phyloP scores from a whole-genome alignment of 1,139 yeast species.

The Diutina scorzettiae region DNA sequence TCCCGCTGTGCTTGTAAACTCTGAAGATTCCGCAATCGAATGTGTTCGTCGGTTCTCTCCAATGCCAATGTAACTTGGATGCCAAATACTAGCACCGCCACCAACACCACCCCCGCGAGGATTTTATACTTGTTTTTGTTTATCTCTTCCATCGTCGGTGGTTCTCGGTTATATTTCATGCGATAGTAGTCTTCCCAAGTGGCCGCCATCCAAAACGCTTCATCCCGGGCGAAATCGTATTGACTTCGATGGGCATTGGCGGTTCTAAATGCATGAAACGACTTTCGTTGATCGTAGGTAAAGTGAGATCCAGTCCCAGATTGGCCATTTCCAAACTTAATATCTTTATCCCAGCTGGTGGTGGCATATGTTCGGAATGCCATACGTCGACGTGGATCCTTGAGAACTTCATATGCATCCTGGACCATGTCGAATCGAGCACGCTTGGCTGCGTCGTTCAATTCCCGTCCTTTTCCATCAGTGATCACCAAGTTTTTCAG shows the following conservation, averaged over 20 bases:
- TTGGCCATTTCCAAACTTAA: slow-evolving; percentile 8
- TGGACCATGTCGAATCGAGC: slow-evolving; percentile 59
- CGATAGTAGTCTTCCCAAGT: slow-evolving; percentile 60
- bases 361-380: slow-evolving; percentile 21
- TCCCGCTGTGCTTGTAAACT: slow-evolving; percentile 38
- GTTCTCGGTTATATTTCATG: slow-evolving; percentile 26
- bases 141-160: slow-evolving; percentile 32
- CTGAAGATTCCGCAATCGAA: slow-evolving; percentile 18
- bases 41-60: slow-evolving; percentile 21
- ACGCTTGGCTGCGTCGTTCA: slow-evolving; percentile 30
- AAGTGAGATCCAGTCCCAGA: slow-evolving; percentile 9
- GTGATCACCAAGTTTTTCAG: slow-evolving; percentile 17
- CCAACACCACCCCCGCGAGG: slow-evolving; percentile 28
- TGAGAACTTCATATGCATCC: slow-evolving; percentile 62
- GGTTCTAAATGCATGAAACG: slow-evolving; percentile 20
- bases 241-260: slow-evolving; percentile 28
- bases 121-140: slow-evolving; percentile 36
- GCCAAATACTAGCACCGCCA: slow-evolving; percentile 26
- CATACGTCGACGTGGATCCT: slow-evolving; percentile 35
- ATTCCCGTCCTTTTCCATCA: slow-evolving; percentile 17
- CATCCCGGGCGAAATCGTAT: slow-evolving; percentile 25
- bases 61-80: slow-evolving; percentile 35
- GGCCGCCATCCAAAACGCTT: slow-evolving; percentile 52
- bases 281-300: slow-evolving; percentile 13
- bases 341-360: slow-evolving; percentile 8